Percentiles rank a stretch among this genome's conserved stretches.
phyloP scores from a whole-genome alignment of 2,329 filamentous ascomycete species.

The Aspergillus clavatus region DNA sequence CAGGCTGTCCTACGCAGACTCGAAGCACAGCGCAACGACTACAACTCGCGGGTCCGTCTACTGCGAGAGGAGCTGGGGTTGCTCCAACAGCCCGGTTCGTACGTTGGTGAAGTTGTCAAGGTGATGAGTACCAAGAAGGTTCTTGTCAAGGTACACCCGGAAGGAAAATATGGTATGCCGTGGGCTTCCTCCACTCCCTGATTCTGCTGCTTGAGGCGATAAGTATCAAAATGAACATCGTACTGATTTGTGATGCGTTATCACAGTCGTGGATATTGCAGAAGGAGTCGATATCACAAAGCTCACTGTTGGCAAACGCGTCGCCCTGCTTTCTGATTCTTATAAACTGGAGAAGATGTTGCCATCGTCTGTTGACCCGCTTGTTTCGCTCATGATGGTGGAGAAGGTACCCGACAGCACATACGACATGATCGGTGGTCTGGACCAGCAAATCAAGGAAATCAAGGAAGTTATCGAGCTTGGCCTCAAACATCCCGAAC shows the following conservation, averaged over 20 bases:
- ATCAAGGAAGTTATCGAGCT: slow-evolving; percentile 99
- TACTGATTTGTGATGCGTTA: slow-evolving; percentile 7
- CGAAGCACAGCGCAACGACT: slow-evolving; percentile 97
- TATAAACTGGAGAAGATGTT: slow-evolving; percentile 99
- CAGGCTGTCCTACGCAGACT: slow-evolving; percentile 91
- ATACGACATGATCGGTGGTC: slow-evolving; percentile 99
- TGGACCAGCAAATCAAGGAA: slow-evolving; percentile 99
- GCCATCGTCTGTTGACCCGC: slow-evolving; percentile 93
- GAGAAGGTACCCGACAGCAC: slow-evolving; percentile 99
- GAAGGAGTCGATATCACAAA: slow-evolving; percentile 93
- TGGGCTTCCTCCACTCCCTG: neutral
- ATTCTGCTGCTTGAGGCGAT: neutral
- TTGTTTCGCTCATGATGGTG: slow-evolving; percentile 99
- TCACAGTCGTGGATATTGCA: slow-evolving; percentile 84
- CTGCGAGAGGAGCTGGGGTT: slow-evolving; percentile 92
- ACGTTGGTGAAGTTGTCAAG: slow-evolving; percentile 99
- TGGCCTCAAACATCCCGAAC: slow-evolving; percentile 93
- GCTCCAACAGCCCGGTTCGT: slow-evolving; percentile 93
- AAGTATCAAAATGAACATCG: neutral
- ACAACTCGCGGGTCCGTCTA: slow-evolving; percentile 95
- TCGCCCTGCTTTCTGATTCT: slow-evolving; percentile 91
- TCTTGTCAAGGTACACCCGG: slow-evolving; percentile 95
- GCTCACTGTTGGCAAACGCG: slow-evolving; percentile 94
- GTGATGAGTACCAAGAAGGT: slow-evolving; percentile 99
- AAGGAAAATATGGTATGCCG: slow-evolving; percentile 93